Percentiles rank a stretch among this genome's conserved stretches.
phyloP scores from a whole-genome alignment of 257 asterid genomes.

The Verbena officinalis region DNA sequence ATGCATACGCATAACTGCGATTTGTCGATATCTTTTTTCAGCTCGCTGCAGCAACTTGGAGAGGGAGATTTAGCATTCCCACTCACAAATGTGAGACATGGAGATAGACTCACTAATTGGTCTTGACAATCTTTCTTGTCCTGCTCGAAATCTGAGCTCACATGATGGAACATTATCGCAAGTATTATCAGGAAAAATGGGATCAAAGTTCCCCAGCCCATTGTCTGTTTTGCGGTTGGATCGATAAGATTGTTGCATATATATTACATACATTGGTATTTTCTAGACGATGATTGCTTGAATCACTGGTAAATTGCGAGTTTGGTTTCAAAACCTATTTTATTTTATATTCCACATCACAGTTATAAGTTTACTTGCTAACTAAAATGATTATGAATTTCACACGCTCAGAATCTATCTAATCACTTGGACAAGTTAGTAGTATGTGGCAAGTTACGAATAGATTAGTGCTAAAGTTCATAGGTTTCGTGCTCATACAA shows the following conservation, averaged over 20 bases:
- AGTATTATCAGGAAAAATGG: conserved; percentile 1
- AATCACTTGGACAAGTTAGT: conserved; percentile 12
- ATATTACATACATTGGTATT: too few species aligned
- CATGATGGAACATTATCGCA: conserved; percentile 23
- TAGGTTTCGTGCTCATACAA: neutral
- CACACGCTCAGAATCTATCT: too few species aligned
- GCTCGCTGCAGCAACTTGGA: conserved; percentile 44
- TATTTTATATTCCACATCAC: too few species aligned
- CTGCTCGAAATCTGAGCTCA: conserved; percentile 37
- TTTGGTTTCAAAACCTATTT: too few species aligned
- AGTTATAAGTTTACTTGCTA: too few species aligned
- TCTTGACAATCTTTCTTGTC: conserved; percentile 43
- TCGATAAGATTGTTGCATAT: too few species aligned
- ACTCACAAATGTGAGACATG: conserved; percentile 43
- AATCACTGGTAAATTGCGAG: neutral
- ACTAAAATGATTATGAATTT: too few species aligned
- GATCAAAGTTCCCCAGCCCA: conserved; percentile 20
- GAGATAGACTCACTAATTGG: conserved; percentile 35
- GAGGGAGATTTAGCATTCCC: conserved; percentile 41
- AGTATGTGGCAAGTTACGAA: conserved; percentile 6
- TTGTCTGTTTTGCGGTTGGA: neutral
- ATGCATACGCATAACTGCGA: conserved; percentile 46
- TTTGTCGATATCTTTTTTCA: conserved; percentile 24
- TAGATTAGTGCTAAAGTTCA: neutral
- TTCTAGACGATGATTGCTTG: conserved; percentile 29